Evolutionary conservation across 2,329 filamentous ascomycete species (phyloP), one percentile per base, ranked within the genome.

Genomic region (Trichophaea hybrida): DNA sequence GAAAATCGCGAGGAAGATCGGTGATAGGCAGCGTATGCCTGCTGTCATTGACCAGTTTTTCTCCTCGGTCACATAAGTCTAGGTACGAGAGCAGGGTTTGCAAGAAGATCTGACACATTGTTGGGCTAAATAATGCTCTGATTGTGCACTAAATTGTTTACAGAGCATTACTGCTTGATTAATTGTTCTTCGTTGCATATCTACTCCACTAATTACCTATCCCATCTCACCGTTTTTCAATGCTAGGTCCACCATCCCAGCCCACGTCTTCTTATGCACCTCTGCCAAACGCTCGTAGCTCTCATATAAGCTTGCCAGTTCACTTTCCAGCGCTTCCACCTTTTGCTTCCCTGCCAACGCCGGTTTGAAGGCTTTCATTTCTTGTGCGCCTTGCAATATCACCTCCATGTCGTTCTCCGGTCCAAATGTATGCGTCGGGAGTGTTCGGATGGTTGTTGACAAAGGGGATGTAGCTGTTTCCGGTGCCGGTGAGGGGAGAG

Each of bases 201-300:
- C n/a, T n/a, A n/a, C n/a, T n/a, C n/a, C n/a, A n/a, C n/a, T n/a
- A n/a, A n/a, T 24, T 24, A 24, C 24, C 24, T 24, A 24, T 24
- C 24, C 24, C 24, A 24, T 24, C 24, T 24, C 24, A 24, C 24
- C 37, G 2, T 46, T 31, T 35, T 55, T 31, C 1, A 32, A 12
- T 37, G 32, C 37, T 37, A 31, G 8, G 8, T 35, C 53, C 5
- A 55, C 53, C 53, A 55, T 43, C 5, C 15, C 55, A 6, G 68
- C 65, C 67, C 67, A 69, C 38, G 67, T 68, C 43, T 66, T 64
- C 43, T 62, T 61, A 34, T 69, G 67, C 55, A 69, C 52, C 38
- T 61, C 58, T 52, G 58, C 66, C 8, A 69, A 55, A 32, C 65
- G 57, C 32, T 68, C 65, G 57, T 69, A 69, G 55, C 63, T 58